Evolutionary conservation across 257 asterid genomes (phyloP), one percentile per base, ranked within the genome.

Genomic region (Cinchona pubescens): DNA sequence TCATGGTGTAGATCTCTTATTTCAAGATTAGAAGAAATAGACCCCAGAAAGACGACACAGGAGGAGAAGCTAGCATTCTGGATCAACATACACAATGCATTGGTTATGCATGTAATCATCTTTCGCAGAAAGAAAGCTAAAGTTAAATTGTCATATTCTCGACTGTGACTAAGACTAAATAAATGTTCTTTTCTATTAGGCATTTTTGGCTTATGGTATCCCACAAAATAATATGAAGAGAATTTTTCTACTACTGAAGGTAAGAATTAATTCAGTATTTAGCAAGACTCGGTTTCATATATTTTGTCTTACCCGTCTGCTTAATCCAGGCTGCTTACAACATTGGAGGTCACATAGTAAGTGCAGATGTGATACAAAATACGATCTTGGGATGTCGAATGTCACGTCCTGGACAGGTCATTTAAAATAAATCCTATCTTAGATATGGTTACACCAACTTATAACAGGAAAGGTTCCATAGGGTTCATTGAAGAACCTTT

Each of bases 11-110:
- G 99, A 88, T 88, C 89, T 64, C 97, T 96, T 79, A 88, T 96
- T 80, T 89, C 96, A 82, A 94, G 86, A 49, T 68, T 96, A 83
- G 98, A 91, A 82, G 97, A 87, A 75, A 75, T 90, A 19, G 91
- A 96, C 80, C 99, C 97, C 43, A 82, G 85, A 74, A 90, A 82
- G 87, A 78, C 93, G 97, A 80, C 84, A 23, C 90, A 85, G 5
- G 99, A 91, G 83, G 96, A 96, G 90, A 96, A 96, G 84, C 69
- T 96, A 78, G 97, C 98, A 0, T 96, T 96, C 82, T 96, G 99
- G 99, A 90, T 93, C 84, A 96, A 96, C 75, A 80, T 96, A 46
- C 99, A 96, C 82, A 96, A 96, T 79, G 90, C 99, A 65, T 84
- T 96, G 81, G 94, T 96, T 87, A 93, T 96, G 99, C 99, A 96